Conservation (phyloP, 1,284 basidiomycete species). For the Fereydounia khargensis region DNA sequence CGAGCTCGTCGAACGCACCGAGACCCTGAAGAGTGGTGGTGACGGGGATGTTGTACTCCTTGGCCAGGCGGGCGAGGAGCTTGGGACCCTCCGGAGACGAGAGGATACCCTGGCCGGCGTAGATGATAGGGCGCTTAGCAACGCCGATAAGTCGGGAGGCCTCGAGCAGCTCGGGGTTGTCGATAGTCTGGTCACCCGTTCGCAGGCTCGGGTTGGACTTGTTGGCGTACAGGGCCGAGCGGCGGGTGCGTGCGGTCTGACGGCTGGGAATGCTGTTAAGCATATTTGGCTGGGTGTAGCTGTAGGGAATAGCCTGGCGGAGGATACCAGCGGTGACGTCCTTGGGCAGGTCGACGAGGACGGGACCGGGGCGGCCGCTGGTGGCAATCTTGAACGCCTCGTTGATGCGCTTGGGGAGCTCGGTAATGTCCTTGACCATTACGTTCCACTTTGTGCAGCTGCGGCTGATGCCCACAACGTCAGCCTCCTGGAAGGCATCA, state of each 20-base stretch:
- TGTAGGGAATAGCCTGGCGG: slow-evolving; percentile 79
- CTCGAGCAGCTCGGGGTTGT: slow-evolving; percentile 69
- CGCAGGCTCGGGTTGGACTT: no score
- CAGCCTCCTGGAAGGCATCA: slow-evolving; percentile 97
- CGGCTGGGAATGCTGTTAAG: slow-evolving; percentile 47
- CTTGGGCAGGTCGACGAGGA: slow-evolving; percentile 95
- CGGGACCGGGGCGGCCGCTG: slow-evolving; percentile 91
- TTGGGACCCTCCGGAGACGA: slow-evolving; percentile 78
- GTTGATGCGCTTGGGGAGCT: slow-evolving; percentile 91
- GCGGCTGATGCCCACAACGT: slow-evolving; percentile 90
- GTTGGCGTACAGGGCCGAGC: slow-evolving; percentile 22
- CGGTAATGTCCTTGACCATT: slow-evolving; percentile 96
- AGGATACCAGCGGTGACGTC: slow-evolving; percentile 93
- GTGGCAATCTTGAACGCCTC: slow-evolving; percentile 99
- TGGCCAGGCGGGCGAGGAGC: slow-evolving; percentile 76
- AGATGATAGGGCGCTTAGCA: slow-evolving; percentile 86
- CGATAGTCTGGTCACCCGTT: no score
- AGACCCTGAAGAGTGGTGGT: slow-evolving; percentile 95
- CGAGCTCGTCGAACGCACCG: slow-evolving; percentile 88
- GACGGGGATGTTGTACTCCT: slow-evolving; percentile 89
- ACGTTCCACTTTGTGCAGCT: slow-evolving; percentile 99
- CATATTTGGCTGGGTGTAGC: slow-evolving; percentile 79
- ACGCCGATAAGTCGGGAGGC: slow-evolving; percentile 89
- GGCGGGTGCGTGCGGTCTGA: slow-evolving; percentile 42
- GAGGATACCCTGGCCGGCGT: slow-evolving; percentile 89